A percentile compares a stretch with the other conserved stretches of the same genome.
Evolutionary conservation across 148 eudicot genomes (phyloP).

Genomic region (Silene latifolia): DNA sequence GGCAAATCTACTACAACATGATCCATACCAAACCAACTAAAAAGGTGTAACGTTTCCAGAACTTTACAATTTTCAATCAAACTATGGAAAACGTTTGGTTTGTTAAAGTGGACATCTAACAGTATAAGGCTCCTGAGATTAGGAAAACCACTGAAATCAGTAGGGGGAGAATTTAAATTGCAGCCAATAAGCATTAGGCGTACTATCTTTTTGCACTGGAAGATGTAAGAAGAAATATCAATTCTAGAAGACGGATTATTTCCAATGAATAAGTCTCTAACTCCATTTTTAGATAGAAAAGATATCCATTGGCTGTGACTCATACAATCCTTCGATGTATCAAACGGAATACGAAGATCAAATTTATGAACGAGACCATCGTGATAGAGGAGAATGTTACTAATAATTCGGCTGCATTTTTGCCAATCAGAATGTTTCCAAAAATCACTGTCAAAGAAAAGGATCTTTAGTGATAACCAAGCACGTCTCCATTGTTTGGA

Average conservation of each 20-base stretch:
- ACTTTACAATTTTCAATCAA: too few species aligned
- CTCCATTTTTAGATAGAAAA: neutral
- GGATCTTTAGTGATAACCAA: neutral
- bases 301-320: neutral
- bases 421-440: neutral
- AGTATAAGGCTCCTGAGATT: constrained; percentile 1
- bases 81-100: too few species aligned
- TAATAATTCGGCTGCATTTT: neutral
- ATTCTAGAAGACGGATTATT: too few species aligned
- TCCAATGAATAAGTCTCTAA: neutral
- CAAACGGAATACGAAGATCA: neutral
- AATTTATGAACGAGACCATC: neutral
- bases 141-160: constrained; percentile 14
- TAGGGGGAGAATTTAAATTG: neutral
- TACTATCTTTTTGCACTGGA: neutral
- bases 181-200: neutral
- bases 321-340: neutral
- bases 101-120: neutral
- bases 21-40: neutral
- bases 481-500: neutral
- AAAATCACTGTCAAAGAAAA: neutral
- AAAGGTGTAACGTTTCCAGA: neutral
- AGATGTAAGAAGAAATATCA: neutral
- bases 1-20: neutral
- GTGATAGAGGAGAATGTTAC: constrained; percentile 5